Evolutionary conservation across 139 green algal species (phyloP), one percentile per base, ranked within the genome.

Genomic region (Mesotaenium endlicherianum): DNA sequence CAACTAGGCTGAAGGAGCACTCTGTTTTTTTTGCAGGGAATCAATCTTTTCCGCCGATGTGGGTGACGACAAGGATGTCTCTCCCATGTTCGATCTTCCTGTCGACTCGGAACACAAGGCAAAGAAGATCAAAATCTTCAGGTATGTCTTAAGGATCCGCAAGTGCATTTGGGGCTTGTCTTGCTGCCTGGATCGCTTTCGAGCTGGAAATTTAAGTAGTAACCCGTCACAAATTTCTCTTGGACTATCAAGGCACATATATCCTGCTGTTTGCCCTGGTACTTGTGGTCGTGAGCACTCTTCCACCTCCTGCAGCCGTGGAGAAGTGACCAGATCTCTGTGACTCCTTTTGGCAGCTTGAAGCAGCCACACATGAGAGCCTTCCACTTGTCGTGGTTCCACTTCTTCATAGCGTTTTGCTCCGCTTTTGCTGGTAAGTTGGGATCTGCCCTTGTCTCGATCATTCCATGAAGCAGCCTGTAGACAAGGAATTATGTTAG

Each of bases 381-480:
- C 8, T 95, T 95, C 80, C 93, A 97, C 64, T 77, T 97, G 0
- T 94, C 91, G 0, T 97, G 95, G 95, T 81, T 97, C 17, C 82
- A 86, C 34, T 97, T 97, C 91, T 95, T 97, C 85, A 82, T 93
- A 8, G 92, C 93, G 17, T 98, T 98, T 90, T 75, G 97, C 8
- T 95, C 94, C n/a, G 95, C 93, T 5, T 98, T 98, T 80, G 94
- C 95, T 30, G 70, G 70, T 77, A 57, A 36, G 0, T 11, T 38
- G 31, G 31, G 6, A 31, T 6, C 36, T 0, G 92, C 93, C 60
- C 31, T 34, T 11, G 6, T 1, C 60, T 16, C 60, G n/a, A n/a
- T n/a, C n/a, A n/a, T n/a, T 93, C 93, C 64, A 72, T 55, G n/a
- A n/a, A n/a, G n/a, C n/a, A n/a, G n/a, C n/a, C n/a, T n/a, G n/a